These are phyloP conservation scores for Phlebopus sp. DNA, from an alignment of 1,284 basidiomycete species.

Conservation along the genomic window DNA sequence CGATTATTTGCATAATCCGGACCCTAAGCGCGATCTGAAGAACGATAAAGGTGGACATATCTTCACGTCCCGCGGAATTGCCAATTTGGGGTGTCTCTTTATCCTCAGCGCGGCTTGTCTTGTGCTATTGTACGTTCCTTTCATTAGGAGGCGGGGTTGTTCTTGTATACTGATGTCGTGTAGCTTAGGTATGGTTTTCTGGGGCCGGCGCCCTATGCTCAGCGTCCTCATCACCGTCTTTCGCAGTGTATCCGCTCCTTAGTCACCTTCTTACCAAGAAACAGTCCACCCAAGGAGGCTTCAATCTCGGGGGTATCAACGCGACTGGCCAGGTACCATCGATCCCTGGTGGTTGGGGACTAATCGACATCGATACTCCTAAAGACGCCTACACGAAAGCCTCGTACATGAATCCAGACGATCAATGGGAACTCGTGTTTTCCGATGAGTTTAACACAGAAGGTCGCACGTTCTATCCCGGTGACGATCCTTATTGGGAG, in stretches of 20 bases:
- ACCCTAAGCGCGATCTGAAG: constrained; percentile 34
- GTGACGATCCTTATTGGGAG: constrained; percentile 64
- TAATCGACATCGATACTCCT: constrained; percentile 81
- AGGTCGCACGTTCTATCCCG: constrained; percentile 54
- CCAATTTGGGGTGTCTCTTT: constrained; percentile 46
- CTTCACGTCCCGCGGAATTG: constrained; percentile 38
- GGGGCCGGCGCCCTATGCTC: not conserved
- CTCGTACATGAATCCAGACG: constrained; percentile 52
- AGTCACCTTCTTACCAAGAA: constrained; percentile 41
- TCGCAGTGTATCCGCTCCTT: constrained; percentile 31
- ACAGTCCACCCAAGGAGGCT: constrained; percentile 38
- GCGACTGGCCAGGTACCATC: constrained; percentile 57
- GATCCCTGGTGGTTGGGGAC: constrained; percentile 61
- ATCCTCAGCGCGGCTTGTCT: constrained; percentile 36
- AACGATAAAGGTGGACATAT: constrained; percentile 40
- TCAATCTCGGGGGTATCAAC: constrained; percentile 54
- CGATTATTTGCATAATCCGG: constrained; percentile 32
- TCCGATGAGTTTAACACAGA: constrained; percentile 68
- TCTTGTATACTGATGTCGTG: constrained; percentile 3
- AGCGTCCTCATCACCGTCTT: not conserved
- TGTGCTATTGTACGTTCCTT: constrained; percentile 32
- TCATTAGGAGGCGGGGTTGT: not conserved
- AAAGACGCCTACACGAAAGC: constrained; percentile 53
- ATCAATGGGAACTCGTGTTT: constrained; percentile 56
- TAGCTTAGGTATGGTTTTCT: constrained; percentile 21